These are phyloP conservation scores for Epichloe aotearoae DNA, from an alignment of 2,329 filamentous ascomycete species.

Conservation along the genomic window DNA sequence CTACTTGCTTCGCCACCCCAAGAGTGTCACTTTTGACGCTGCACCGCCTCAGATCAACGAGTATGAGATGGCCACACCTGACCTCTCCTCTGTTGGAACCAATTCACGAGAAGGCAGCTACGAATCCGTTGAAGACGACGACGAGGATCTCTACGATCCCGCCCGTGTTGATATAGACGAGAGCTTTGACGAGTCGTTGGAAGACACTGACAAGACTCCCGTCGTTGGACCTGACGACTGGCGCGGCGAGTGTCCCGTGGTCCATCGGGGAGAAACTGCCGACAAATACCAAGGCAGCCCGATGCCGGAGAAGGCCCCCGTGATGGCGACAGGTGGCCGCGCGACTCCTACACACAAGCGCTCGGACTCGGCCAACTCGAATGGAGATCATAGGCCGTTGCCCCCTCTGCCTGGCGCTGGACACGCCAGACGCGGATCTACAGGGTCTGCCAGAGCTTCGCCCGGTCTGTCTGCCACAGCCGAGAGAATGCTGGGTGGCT, in stretches of 20 bases:
- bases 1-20: slow-evolving; percentile 68
- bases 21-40: slow-evolving; percentile 94
- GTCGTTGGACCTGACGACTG: slow-evolving; percentile 97
- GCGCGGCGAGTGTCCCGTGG: slow-evolving; percentile 54
- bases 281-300: slow-evolving; percentile 53
- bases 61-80: slow-evolving; percentile 95
- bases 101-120: slow-evolving; percentile 89
- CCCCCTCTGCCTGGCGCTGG: slow-evolving; percentile 65
- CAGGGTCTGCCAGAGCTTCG: slow-evolving; percentile 40
- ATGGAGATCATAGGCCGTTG: slow-evolving; percentile 69
- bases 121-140: slow-evolving; percentile 67
- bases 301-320: slow-evolving; percentile 40
- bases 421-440: slow-evolving; percentile 24
- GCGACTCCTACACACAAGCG: slow-evolving; percentile 39
- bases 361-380: slow-evolving; percentile 63
- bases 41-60: slow-evolving; percentile 92
- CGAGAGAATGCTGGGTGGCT: slow-evolving; percentile 54
- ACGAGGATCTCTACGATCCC: slow-evolving; percentile 45
- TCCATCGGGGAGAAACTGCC: slow-evolving; percentile 13
- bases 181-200: slow-evolving; percentile 89
- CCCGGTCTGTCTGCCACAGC: slow-evolving; percentile 55
- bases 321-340: slow-evolving; percentile 27
- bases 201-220: slow-evolving; percentile 93
- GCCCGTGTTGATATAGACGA: slow-evolving; percentile 46
- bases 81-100: slow-evolving; percentile 81